These are phyloP conservation scores for Tephrocybe sp. DNA, from an alignment of 768 basidiomycete genomes.

Conservation along the genomic window DNA sequence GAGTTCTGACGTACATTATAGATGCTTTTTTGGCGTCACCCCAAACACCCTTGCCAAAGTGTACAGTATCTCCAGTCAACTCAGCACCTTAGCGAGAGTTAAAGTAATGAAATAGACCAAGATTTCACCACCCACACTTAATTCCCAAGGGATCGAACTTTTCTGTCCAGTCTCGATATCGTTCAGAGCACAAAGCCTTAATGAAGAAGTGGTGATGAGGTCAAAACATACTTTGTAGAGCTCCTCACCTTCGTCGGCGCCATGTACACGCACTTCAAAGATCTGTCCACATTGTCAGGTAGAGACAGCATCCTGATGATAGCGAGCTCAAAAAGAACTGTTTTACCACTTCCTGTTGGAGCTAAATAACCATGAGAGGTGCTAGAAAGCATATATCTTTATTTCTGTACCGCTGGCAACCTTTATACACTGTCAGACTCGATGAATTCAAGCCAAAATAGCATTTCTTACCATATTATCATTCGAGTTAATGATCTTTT, in stretches of 20 bases:
- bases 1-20: conserved; percentile 59
- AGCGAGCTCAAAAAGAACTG: conserved; percentile 89
- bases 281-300: conserved; percentile 28
- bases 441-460: neutral
- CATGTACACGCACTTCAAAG: conserved; percentile 83
- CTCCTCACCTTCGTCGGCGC: conserved; percentile 80
- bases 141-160: conserved; percentile 79
- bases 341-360: conserved; percentile 96
- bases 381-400: neutral
- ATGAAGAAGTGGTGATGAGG: neutral
- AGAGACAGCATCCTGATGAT: conserved; percentile 72
- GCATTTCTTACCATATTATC: conserved; percentile 58
- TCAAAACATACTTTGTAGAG: neutral
- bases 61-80: conserved; percentile 87
- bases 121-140: conserved; percentile 50
- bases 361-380: conserved; percentile 43
- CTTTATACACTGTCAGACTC: conserved; percentile 30
- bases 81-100: conserved; percentile 61
- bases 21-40: conserved; percentile 71
- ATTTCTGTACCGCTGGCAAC: conserved; percentile 61
- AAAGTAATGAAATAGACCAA: neutral
- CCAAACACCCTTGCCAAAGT: conserved; percentile 63
- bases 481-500: conserved; percentile 53
- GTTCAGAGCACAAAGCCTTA: conserved; percentile 87
- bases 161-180: conserved; percentile 74